Evolutionary conservation across 2,329 filamentous ascomycete genomes (phyloP).

Genomic region (Sclerotiophoma versabilis): DNA sequence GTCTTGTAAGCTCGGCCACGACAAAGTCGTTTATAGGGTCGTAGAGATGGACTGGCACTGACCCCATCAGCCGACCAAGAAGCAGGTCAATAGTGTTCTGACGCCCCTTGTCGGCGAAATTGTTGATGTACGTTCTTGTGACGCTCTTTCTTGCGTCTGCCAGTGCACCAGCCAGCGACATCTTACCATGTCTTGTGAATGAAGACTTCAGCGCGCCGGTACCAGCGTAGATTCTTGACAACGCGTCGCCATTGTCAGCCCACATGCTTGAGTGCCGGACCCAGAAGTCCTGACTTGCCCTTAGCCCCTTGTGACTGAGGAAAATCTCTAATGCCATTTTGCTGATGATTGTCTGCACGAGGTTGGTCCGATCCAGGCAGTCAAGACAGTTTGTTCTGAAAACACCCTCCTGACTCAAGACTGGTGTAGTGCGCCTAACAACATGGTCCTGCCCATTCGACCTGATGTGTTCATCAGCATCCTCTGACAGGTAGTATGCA

Average conservation of each 20-base stretch:
- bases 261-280: slow-evolving; percentile 90
- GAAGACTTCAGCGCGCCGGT: slow-evolving; percentile 95
- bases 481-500: slow-evolving; percentile 87
- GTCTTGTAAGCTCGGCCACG: slow-evolving; percentile 73
- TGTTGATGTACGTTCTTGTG: slow-evolving; percentile 94
- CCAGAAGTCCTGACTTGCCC: slow-evolving; percentile 82
- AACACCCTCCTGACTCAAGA: slow-evolving; percentile 92
- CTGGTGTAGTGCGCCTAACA: slow-evolving; percentile 62
- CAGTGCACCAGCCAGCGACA: slow-evolving; percentile 90
- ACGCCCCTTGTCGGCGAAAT: slow-evolving; percentile 90
- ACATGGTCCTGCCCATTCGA: slow-evolving; percentile 52
- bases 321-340: slow-evolving; percentile 91
- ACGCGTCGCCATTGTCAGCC: slow-evolving; percentile 94
- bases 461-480: slow-evolving; percentile 63
- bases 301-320: slow-evolving; percentile 73
- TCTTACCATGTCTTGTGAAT: slow-evolving; percentile 92
- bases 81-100: slow-evolving; percentile 96
- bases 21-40: slow-evolving; percentile 96
- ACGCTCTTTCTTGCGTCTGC: slow-evolving; percentile 96
- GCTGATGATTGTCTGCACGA: slow-evolving; percentile 95
- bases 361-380: slow-evolving; percentile 92
- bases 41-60: slow-evolving; percentile 82
- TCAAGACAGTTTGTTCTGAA: slow-evolving; percentile 97
- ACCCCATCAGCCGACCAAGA: slow-evolving; percentile 82
- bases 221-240: slow-evolving; percentile 95